These are phyloP conservation scores for Bipolaris sorokiniana DNA, from an alignment of 2,329 filamentous ascomycete genomes.

Conservation along the genomic window DNA sequence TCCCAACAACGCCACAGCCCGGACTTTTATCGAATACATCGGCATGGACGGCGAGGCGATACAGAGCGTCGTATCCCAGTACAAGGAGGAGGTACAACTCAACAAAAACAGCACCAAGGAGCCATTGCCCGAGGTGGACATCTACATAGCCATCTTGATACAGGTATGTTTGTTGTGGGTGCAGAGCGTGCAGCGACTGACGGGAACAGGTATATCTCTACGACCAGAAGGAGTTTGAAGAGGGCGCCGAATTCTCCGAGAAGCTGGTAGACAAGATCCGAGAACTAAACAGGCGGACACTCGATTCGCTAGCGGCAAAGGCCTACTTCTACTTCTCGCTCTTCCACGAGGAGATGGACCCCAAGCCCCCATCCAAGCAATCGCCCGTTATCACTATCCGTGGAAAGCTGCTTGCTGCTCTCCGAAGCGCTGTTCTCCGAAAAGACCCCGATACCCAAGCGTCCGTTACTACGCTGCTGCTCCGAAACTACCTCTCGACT, in stretches of 20 bases:
- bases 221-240: conserved; percentile 80
- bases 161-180: conserved; percentile 40
- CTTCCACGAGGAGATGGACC: conserved; percentile 89
- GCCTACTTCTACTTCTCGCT: conserved; percentile 98
- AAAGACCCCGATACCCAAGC: conserved; percentile 98
- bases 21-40: conserved; percentile 72
- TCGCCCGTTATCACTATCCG: conserved; percentile 87
- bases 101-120: conserved; percentile 73
- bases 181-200: conserved; percentile 18
- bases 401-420: conserved; percentile 81
- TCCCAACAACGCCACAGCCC: conserved; percentile 68
- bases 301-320: conserved; percentile 92
- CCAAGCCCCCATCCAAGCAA: conserved; percentile 84
- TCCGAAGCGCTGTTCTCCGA: conserved; percentile 92
- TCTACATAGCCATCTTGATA: conserved; percentile 81
- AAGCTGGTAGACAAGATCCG: conserved; percentile 85
- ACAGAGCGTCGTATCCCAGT: conserved; percentile 55
- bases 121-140: conserved; percentile 82
- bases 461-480: conserved; percentile 89
- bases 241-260: conserved; percentile 83
- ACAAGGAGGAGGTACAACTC: conserved; percentile 69
- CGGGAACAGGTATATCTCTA: conserved; percentile 78
- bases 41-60: conserved; percentile 70
- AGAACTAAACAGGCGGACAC: conserved; percentile 85
- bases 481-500: conserved; percentile 94